Percentiles rank a stretch among this genome's conserved stretches.
These are phyloP conservation scores for Fusarium continuum DNA, from an alignment of 2,329 filamentous ascomycete genomes.

Conservation along the genomic window DNA sequence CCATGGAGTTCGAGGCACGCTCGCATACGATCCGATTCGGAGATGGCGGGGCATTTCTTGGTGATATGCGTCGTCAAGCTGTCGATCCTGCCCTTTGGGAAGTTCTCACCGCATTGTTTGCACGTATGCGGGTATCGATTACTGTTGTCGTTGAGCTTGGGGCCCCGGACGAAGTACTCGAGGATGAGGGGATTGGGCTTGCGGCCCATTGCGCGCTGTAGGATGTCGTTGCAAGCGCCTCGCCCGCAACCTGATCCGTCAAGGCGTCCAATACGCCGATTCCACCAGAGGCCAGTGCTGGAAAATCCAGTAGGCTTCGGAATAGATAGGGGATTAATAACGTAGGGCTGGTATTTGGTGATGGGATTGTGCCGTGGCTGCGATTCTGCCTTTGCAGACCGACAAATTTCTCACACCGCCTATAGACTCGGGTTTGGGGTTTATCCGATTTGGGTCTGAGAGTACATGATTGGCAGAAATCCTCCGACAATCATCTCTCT, in stretches of 20 bases:
- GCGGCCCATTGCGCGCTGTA: constrained; percentile 72
- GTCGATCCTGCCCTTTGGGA: constrained; percentile 89
- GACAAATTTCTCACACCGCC: constrained; percentile 56
- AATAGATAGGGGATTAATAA: constrained; percentile 8
- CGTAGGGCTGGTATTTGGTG: constrained; percentile 37
- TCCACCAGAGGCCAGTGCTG: constrained; percentile 27
- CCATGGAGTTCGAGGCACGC: constrained; percentile 78
- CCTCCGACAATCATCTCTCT: neutral
- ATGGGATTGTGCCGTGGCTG: constrained; percentile 41
- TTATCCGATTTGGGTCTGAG: constrained; percentile 27
- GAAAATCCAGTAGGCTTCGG: constrained; percentile 23
- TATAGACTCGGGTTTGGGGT: constrained; percentile 37
- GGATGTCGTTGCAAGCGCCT: constrained; percentile 40
- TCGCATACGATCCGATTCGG: constrained; percentile 77
- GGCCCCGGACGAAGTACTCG: constrained; percentile 87
- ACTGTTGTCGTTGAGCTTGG: constrained; percentile 87
- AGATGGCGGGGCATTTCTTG: constrained; percentile 85
- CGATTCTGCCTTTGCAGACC: constrained; percentile 54
- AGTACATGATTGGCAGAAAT: constrained; percentile 18
- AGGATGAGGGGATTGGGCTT: constrained; percentile 86
- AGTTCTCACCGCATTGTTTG: constrained; percentile 87
- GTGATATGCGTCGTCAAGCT: constrained; percentile 82
- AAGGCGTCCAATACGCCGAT: constrained; percentile 28
- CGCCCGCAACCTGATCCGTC: constrained; percentile 39
- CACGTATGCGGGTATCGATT: constrained; percentile 94